Base-by-base conservation (phyloP, 768 basidiomycete genomes). In the Goffeauzyma gilvescens region DNA sequence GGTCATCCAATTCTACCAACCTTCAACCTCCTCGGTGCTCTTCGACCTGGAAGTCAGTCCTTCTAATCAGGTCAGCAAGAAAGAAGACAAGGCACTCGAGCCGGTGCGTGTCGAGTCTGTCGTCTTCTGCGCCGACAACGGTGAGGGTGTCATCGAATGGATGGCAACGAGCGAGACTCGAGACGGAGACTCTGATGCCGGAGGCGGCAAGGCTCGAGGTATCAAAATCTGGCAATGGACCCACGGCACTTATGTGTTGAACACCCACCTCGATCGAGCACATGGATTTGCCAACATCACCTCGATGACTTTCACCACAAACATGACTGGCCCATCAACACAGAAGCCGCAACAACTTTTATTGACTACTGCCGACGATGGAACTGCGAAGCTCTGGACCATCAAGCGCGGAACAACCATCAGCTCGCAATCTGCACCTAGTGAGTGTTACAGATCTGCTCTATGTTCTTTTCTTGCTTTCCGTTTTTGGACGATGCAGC, bases 141-240 rank as follows among this genome's bases (percentile, higher is more conserved):
- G 50, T 2, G 27, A 25, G 14, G 59, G 71, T 1, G 68, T 66
- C n/a, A 79, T 79, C 8, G 70, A 74, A 34, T 96, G 90, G 89
- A 75, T 98, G 75, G 86, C 86, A 5, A 89, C 90, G 1, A 63
- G 84, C 20, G 90, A 98, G 63, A 63, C 66, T 23, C 72, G 87
- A 42, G 71, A 75, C 42, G 76, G 72, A 5, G 76, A 79, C 32
- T 74, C 73, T 18, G 68, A 76, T 76, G 63, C 75, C 69, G 49
- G 67, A 67, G 21, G 85, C 79, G 64, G 55, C 14, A 41, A 41
- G n/a, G 53, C 58, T 24, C 69, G 78, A 23, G 79, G 79, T 58
- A 70, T 98, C 42, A 96, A 96, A 66, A 64, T 95, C 25, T 98
- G 93, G 90, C 67, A 66, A 43, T 90, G 86, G 83, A 74, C 78